Evolutionary conservation across 2,329 filamentous ascomycete genomes (phyloP).

Genomic region (Fusarium oligoseptatum): DNA sequence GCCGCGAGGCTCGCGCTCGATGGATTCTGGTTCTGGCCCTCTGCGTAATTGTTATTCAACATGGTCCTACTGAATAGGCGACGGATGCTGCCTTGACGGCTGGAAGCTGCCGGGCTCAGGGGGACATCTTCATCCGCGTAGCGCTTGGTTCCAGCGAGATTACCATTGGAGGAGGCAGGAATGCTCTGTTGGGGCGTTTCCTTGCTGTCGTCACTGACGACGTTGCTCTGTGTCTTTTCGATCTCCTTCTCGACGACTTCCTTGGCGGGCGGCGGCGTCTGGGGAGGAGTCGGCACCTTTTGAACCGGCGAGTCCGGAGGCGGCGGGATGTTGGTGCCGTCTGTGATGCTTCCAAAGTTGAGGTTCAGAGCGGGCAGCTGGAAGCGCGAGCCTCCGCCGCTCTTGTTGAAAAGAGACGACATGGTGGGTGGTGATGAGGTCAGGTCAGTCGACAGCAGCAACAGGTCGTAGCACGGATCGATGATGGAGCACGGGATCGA

Average conservation of each 20-base stretch:
- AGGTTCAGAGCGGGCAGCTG: constrained; percentile 71
- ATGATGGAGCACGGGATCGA: constrained; percentile 26
- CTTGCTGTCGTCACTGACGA: constrained; percentile 37
- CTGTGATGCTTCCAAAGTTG: constrained; percentile 70
- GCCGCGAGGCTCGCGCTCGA: constrained; percentile 52
- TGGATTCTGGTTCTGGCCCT: constrained; percentile 62
- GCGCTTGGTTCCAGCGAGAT: constrained; percentile 61
- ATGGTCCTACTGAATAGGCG: constrained; percentile 69
- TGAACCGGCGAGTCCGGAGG: constrained; percentile 67
- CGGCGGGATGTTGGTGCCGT: constrained; percentile 72
- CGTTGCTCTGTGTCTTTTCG: constrained; percentile 29
- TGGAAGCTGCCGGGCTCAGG: constrained; percentile 65
- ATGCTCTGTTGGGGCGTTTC: constrained; percentile 41
- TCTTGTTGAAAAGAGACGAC: constrained; percentile 50
- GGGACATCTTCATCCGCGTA: constrained; percentile 65
- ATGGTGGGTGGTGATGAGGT: constrained; percentile 40
- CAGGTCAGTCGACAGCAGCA: not conserved
- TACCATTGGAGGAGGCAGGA: constrained; percentile 56
- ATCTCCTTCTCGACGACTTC: constrained; percentile 38
- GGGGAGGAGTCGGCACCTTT: constrained; percentile 61
- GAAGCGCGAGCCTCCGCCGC: constrained; percentile 56
- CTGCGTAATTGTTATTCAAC: constrained; percentile 67
- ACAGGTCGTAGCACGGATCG: constrained; percentile 30
- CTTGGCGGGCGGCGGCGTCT: constrained; percentile 49
- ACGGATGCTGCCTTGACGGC: constrained; percentile 68